These are phyloP conservation scores for Tilletia setariae DNA, from an alignment of 1,284 basidiomycete species.

Conservation along the genomic window DNA sequence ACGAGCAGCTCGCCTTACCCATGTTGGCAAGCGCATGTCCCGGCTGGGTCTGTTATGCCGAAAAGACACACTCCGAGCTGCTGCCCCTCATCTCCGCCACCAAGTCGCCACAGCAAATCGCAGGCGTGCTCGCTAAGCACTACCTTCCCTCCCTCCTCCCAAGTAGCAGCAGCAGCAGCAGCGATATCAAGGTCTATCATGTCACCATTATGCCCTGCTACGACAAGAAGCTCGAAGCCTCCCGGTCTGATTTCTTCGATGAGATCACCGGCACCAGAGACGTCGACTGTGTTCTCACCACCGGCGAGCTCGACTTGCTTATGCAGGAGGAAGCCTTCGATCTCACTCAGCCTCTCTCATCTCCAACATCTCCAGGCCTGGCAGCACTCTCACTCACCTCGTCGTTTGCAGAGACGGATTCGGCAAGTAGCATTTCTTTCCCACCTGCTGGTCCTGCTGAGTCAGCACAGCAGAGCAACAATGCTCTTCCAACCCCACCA, in stretches of 20 bases:
- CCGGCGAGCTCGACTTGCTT: slow-evolving; percentile 85
- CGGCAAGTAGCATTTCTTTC: too few species aligned
- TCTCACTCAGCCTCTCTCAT: slow-evolving; percentile 62
- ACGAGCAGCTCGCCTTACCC: slow-evolving; percentile 61
- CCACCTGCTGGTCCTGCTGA: too few species aligned
- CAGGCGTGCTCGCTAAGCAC: slow-evolving; percentile 90
- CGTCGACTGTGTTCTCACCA: slow-evolving; percentile 96
- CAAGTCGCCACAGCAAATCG: slow-evolving; percentile 89
- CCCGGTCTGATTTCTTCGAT: slow-evolving; percentile 59
- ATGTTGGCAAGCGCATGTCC: slow-evolving; percentile 96
- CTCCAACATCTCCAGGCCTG: slow-evolving; percentile 54
- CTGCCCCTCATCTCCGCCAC: slow-evolving; percentile 81
- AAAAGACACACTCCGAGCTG: slow-evolving; percentile 90
- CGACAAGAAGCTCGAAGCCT: slow-evolving; percentile 98
- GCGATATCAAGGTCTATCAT: slow-evolving; percentile 65
- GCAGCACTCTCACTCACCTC: too few species aligned
- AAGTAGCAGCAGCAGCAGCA: slow-evolving; percentile 7
- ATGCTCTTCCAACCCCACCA: slow-evolving; percentile 3
- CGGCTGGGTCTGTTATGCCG: slow-evolving; percentile 98
- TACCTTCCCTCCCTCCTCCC: slow-evolving; percentile 63
- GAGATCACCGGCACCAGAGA: slow-evolving; percentile 63
- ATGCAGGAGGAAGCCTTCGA: slow-evolving; percentile 80
- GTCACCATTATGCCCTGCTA: slow-evolving; percentile 99
- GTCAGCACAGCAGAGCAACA: background rate
- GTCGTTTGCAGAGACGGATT: too few species aligned